Evolutionary conservation across 2,329 filamentous ascomycete species (phyloP).

Genomic region (Fusarium sterilihyphosum): DNA sequence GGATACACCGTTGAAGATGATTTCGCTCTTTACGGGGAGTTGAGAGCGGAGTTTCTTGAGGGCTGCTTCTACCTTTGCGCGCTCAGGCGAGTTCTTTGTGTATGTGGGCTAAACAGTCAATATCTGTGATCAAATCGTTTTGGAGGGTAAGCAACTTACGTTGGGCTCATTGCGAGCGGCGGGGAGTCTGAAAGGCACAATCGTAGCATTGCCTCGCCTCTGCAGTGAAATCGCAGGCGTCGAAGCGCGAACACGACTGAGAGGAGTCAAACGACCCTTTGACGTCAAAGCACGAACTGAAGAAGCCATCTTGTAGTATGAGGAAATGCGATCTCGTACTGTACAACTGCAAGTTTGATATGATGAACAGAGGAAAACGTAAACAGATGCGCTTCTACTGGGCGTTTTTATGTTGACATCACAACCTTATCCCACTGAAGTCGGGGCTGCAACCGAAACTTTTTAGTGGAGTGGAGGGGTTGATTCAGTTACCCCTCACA

Average conservation of each 20-base stretch:
- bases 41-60: conserved; percentile 44
- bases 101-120: conserved; percentile 43
- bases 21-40: conserved; percentile 46
- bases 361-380: neutral
- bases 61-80: conserved; percentile 44
- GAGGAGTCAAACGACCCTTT: conserved; percentile 32
- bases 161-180: conserved; percentile 48
- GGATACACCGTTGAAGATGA: conserved; percentile 45
- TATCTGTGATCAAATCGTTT: rapidly evolving
- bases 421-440: neutral
- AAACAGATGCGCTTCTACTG: neutral
- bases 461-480: conserved; percentile 4
- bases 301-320: conserved; percentile 29
- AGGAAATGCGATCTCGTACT: conserved; percentile 1
- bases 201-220: conserved; percentile 38
- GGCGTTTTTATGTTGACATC: conserved; percentile 26
- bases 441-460: conserved; percentile 20
- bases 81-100: conserved; percentile 45
- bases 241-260: conserved; percentile 24
- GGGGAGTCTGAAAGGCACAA: conserved; percentile 46
- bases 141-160: neutral
- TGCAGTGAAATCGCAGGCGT: conserved; percentile 27
- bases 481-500: conserved; percentile 18
- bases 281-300: conserved; percentile 30
- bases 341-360: neutral